Evolutionary conservation across 2,329 filamentous ascomycete species (phyloP).

Genomic region (Fusarium lyarnte): DNA sequence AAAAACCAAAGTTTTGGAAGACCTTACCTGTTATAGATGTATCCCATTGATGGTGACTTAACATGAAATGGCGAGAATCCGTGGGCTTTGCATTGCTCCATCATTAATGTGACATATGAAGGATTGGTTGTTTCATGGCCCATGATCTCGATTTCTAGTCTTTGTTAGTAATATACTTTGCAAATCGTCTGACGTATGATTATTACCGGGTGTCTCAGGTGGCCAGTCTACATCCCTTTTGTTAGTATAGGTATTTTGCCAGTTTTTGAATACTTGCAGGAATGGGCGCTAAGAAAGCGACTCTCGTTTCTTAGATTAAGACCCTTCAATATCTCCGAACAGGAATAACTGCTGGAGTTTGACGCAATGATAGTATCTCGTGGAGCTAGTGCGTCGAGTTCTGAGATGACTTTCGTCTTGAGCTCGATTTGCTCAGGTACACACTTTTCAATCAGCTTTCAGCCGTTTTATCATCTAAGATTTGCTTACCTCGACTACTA

Average conservation of each 20-base stretch:
- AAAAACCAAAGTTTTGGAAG: accelerated
- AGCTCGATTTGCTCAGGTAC: constrained; percentile 54
- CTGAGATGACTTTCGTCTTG: constrained; percentile 51
- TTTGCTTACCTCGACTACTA: constrained; percentile 42
- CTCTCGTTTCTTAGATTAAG: constrained; percentile 47
- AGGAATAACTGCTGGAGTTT: constrained; percentile 59
- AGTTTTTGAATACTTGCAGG: constrained; percentile 45
- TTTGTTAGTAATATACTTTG: background rate
- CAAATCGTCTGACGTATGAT: accelerated
- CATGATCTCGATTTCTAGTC: constrained; percentile 45
- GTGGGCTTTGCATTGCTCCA: constrained; percentile 41
- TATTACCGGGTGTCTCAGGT: constrained; percentile 44
- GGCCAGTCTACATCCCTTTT: constrained; percentile 42
- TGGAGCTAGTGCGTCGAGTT: constrained; percentile 51
- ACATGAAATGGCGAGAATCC: constrained; percentile 47
- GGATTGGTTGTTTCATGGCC: constrained; percentile 42
- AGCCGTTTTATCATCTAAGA: accelerated
- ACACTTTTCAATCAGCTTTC: constrained; percentile 46
- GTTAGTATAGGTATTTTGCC: background rate
- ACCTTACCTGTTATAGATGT: constrained; percentile 45
- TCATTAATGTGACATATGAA: constrained; percentile 34
- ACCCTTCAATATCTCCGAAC: constrained; percentile 53
- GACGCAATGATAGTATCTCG: constrained; percentile 54
- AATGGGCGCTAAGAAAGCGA: constrained; percentile 55
- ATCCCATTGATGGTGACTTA: constrained; percentile 45